Conservation (phyloP, 352 stramenopile genomes). For the Pythium volutum region DNA sequence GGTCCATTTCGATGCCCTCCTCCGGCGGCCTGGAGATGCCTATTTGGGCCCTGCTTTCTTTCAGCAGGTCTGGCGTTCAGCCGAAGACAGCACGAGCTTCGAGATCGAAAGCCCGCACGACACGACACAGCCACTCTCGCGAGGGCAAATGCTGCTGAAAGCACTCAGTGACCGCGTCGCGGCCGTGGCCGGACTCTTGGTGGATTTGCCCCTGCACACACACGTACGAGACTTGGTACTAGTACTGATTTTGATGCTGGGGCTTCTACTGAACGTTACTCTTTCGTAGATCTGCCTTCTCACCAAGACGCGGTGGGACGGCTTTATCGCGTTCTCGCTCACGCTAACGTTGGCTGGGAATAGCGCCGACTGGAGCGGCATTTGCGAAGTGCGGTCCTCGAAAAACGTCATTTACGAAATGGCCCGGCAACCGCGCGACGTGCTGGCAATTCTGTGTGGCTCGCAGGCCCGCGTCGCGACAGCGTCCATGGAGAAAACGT, state of each 20-base stretch:
- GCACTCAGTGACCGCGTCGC: slow-evolving; percentile 29
- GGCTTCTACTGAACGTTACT: no score
- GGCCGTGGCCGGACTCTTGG: slow-evolving; percentile 40
- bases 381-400: slow-evolving; percentile 56
- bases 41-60: slow-evolving; percentile 8
- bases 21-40: slow-evolving; percentile 6
- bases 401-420: slow-evolving; percentile 42
- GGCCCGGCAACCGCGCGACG: slow-evolving; percentile 35
- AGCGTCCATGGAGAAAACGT: not conserved
- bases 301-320: slow-evolving; percentile 64
- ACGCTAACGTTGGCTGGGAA: slow-evolving; percentile 29
- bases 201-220: slow-evolving; percentile 57
- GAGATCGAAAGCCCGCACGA: slow-evolving; percentile 15
- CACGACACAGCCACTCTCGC: slow-evolving; percentile 19
- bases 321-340: slow-evolving; percentile 44
- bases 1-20: slow-evolving; percentile 18
- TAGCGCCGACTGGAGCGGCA: slow-evolving; percentile 18
- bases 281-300: slow-evolving; percentile 51
- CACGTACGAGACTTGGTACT: slow-evolving; percentile 36
- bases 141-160: slow-evolving; percentile 39
- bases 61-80: slow-evolving; percentile 18
- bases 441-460: slow-evolving; percentile 37
- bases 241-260: not conserved
- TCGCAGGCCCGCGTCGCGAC: not conserved
- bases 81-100: slow-evolving; percentile 24